phyloP scores from a whole-genome alignment of 306 rosid species.

The Dalbergia cultrata region DNA sequence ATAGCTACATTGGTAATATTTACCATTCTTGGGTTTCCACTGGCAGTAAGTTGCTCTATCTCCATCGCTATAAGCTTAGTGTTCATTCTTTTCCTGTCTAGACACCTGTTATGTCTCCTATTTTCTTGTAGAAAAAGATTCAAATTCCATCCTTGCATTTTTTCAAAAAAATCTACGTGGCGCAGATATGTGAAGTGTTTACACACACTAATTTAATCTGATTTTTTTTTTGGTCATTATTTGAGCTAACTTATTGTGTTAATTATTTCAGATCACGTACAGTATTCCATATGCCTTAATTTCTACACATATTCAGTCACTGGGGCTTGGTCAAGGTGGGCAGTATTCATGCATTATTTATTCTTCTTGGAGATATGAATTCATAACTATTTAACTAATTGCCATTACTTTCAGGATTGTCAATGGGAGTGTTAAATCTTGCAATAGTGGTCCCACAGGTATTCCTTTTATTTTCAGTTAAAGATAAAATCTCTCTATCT shows the following conservation, averaged over 20 bases:
- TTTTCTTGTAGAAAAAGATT: constrained; percentile 6
- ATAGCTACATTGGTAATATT: constrained; percentile 70
- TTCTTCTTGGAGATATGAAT: constrained; percentile 31
- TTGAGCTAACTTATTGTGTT: constrained; percentile 40
- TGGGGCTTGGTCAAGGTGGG: constrained; percentile 96
- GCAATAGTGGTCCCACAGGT: constrained; percentile 96
- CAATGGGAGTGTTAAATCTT: constrained; percentile 93
- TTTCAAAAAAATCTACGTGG: neutral
- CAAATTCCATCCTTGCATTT: constrained; percentile 26
- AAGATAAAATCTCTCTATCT: neutral
- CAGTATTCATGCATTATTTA: constrained; percentile 13
- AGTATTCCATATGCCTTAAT: constrained; percentile 93
- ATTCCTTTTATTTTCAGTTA: constrained; percentile 30
- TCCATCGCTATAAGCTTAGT: constrained; percentile 44
- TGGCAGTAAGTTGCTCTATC: constrained; percentile 72
- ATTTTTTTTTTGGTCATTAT: neutral
- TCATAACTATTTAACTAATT: constrained; percentile 40
- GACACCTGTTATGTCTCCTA: constrained; percentile 20
- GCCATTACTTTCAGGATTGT: constrained; percentile 75
- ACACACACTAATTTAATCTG: constrained; percentile 19
- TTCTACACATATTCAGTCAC: constrained; percentile 79
- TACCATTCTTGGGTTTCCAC: constrained; percentile 86
- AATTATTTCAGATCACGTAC: constrained; percentile 85
- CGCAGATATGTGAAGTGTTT: constrained; percentile 19
- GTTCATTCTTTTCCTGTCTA: neutral